Conservation (phyloP, 805 yeast genomes). For the Metschnikowia matae region DNA sequence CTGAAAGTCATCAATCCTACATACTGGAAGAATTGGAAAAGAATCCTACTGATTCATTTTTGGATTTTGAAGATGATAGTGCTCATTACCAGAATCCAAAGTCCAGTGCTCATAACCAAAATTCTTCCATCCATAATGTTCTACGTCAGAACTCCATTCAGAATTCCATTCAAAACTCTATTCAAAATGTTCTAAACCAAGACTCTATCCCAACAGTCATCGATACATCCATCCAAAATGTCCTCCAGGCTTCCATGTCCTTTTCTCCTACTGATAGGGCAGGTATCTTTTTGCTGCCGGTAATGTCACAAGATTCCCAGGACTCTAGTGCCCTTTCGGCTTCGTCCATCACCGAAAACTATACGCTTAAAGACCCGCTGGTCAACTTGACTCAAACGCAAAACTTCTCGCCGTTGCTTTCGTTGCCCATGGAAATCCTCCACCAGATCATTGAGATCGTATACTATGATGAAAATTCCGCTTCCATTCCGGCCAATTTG, state of each 20-base stretch:
- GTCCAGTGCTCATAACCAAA: too few species aligned
- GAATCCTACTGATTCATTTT: too few species aligned
- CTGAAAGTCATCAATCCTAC: too few species aligned
- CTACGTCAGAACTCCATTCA: too few species aligned
- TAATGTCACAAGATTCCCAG: slow-evolving; percentile 10
- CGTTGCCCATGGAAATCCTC: slow-evolving; percentile 54
- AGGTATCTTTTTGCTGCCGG: slow-evolving; percentile 19
- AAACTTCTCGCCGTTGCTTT: slow-evolving; percentile 21
- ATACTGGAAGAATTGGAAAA: too few species aligned
- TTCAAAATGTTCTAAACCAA: too few species aligned
- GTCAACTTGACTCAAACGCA: slow-evolving; percentile 10
- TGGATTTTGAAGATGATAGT: too few species aligned
- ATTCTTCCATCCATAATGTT: too few species aligned
- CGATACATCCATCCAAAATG: slow-evolving; percentile 1
- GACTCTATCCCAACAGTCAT: too few species aligned
- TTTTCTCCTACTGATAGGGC: slow-evolving; percentile 15
- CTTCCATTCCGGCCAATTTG: slow-evolving; percentile 48
- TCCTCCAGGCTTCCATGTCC: slow-evolving; percentile 3
- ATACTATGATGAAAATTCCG: slow-evolving; percentile 49
- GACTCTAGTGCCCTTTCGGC: slow-evolving; percentile 5
- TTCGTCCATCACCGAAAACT: slow-evolving; percentile 17
- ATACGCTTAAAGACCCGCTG: slow-evolving; percentile 16
- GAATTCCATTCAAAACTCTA: too few species aligned
- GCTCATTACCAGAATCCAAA: too few species aligned
- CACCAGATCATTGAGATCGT: slow-evolving; percentile 54